Percentiles rank a stretch among this genome's conserved stretches.
These are phyloP conservation scores for Penicillium antarcticum DNA, from an alignment of 495 filamentous ascomycete genomes.

Conservation along the genomic window DNA sequence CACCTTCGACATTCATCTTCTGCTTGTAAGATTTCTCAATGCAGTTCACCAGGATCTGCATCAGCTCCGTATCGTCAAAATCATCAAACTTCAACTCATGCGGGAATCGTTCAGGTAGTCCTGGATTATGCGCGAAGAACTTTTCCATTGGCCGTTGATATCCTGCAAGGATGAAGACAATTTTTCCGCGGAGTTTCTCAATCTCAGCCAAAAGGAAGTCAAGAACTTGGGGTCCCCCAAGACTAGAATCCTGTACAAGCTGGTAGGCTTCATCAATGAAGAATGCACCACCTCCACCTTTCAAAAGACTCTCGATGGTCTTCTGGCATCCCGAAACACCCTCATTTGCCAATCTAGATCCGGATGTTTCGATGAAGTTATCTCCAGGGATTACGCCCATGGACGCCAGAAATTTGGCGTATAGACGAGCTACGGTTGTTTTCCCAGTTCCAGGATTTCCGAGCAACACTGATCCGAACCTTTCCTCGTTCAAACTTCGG, in stretches of 20 bases:
- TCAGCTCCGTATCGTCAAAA: slow-evolving; percentile 65
- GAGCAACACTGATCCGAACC: slow-evolving; percentile 62
- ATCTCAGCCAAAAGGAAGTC: slow-evolving; percentile 74
- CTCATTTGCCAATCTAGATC: slow-evolving; percentile 60
- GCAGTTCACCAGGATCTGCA: slow-evolving; percentile 45
- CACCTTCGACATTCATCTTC: slow-evolving; percentile 59
- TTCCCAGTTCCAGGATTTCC: slow-evolving; percentile 86
- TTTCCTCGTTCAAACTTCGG: slow-evolving; percentile 51
- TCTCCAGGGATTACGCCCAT: slow-evolving; percentile 54
- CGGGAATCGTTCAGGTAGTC: slow-evolving; percentile 70
- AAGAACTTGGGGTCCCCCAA: slow-evolving; percentile 58
- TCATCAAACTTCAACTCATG: slow-evolving; percentile 63
- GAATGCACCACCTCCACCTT: slow-evolving; percentile 62
- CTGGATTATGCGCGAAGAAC: slow-evolving; percentile 77
- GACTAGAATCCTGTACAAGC: slow-evolving; percentile 39
- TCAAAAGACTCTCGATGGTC: slow-evolving; percentile 52
- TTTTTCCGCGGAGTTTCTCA: slow-evolving; percentile 69
- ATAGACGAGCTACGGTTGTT: slow-evolving; percentile 77
- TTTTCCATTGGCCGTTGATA: slow-evolving; percentile 77
- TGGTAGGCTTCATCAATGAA: slow-evolving; percentile 80
- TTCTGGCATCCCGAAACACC: slow-evolving; percentile 57
- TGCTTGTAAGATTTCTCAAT: slow-evolving; percentile 49
- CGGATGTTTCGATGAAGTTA: slow-evolving; percentile 64
- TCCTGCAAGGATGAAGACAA: slow-evolving; percentile 75
- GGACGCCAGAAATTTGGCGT: slow-evolving; percentile 63